Base-by-base conservation (phyloP, 2,329 filamentous ascomycete genomes). In the Exophiala mesophila region DNA sequence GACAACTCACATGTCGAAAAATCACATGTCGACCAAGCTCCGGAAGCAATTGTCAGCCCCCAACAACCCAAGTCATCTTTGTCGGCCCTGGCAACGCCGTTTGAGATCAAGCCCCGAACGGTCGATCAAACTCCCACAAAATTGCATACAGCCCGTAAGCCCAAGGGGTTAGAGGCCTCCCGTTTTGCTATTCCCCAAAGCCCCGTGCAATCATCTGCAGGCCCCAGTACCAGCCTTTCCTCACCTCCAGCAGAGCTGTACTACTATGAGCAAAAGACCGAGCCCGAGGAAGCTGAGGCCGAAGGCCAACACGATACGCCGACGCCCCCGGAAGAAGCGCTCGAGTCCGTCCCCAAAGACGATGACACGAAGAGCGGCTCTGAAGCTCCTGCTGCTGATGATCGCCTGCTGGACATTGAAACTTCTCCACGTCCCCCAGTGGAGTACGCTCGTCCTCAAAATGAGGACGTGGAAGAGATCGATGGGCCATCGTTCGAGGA, bases 21-120 rank as follows among this genome's bases (percentile, higher is more conserved):
- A 31, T 53, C 35, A 8, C 58, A 65, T 50, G 23, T 26, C 6
- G 12, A 7, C 6, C 7, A 26, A 26, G 6, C 6, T 26, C 23
- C 7, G 7, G 7, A 6, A 7, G 12, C 23, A 6, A 26, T 6
- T 26, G 6, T 12, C 23, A 26, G 12, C 12, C 23, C 7, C 12
- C 23, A 12, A 6, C 68, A 69, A 41, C 60, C 76, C 58, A 70
- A 70, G 52, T 74, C 73, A 53, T 79, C 79, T 3, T 69, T 89
- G 17, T 89, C 85, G 24, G 82, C 84, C 3, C 73, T 78, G 12
- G 84, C 85, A 1, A 78, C 77, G 55, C 74, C 83, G 0, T 94
- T 92, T 59, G 74, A 73, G 41, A 73, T 68, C 62, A 65, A 44
- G 56, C 63, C 45, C 55, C 56, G 37, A 56, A 61, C 39, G 44